Percentiles rank a stretch among this genome's conserved stretches.
Conservation (phyloP, 1,284 basidiomycete genomes). For the Moniliophthora roreri region DNA sequence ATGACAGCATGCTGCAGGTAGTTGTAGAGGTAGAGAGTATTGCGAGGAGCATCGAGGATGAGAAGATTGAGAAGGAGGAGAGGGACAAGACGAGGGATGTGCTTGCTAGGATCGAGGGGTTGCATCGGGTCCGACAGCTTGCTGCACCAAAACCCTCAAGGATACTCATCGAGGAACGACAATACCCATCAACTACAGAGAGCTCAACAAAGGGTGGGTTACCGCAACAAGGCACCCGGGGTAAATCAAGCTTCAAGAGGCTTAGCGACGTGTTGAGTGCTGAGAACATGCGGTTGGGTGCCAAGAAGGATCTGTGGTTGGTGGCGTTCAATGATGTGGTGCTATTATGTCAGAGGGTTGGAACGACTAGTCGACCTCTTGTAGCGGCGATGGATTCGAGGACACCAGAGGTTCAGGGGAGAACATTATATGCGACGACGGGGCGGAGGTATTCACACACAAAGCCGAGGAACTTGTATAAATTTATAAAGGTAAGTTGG, state of each 20-base stretch:
- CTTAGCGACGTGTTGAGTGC: constrained; percentile 77
- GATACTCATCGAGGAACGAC: constrained; percentile 82
- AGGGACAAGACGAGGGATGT: constrained; percentile 92
- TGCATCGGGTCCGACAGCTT: constrained; percentile 86
- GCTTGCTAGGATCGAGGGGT: constrained; percentile 92
- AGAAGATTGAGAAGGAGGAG: constrained; percentile 95
- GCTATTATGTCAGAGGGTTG: constrained; percentile 86
- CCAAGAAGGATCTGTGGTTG: constrained; percentile 90
- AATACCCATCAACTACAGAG: constrained; percentile 36
- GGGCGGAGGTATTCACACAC: constrained; percentile 71
- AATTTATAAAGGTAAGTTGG: constrained; percentile 76
- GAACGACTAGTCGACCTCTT: constrained; percentile 85
- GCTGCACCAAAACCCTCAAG: constrained; percentile 89
- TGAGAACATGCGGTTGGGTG: no score
- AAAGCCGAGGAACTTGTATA: constrained; percentile 88
- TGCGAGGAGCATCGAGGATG: constrained; percentile 94
- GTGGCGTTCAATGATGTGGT: constrained; percentile 96
- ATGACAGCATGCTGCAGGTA: constrained; percentile 94
- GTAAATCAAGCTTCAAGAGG: constrained; percentile 82
- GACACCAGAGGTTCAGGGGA: constrained; percentile 75
- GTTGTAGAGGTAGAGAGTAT: constrained; percentile 96
- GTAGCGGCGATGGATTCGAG: constrained; percentile 69
- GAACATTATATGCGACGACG: constrained; percentile 77
- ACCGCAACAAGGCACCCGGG: constrained; percentile 54
- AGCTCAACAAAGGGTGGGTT: constrained; percentile 6